Evolutionary conservation across 371 early-diverging fungal species (phyloP).

Genomic region (Batkoa obscura): DNA sequence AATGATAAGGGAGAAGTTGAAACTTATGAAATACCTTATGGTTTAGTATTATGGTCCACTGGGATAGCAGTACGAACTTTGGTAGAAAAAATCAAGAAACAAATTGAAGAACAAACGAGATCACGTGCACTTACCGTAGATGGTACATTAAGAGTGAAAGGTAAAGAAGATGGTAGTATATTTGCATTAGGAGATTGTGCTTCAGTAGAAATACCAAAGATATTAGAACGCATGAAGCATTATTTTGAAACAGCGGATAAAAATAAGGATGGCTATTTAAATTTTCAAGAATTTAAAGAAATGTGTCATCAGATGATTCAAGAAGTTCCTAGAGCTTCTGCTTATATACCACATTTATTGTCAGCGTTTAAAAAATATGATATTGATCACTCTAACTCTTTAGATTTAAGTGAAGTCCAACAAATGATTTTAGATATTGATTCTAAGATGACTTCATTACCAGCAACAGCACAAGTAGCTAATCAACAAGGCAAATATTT

Average conservation of each 20-base stretch:
- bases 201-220: conserved; percentile 45
- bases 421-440: conserved; percentile 34
- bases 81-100: conserved; percentile 20
- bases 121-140: conserved; percentile 52
- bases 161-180: conserved; percentile 33
- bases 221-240: conserved; percentile 27
- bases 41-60: conserved; percentile 70
- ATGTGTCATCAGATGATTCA: conserved; percentile 18
- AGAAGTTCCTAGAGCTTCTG: conserved; percentile 27
- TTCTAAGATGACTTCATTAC: conserved; percentile 44
- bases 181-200: conserved; percentile 84
- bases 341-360: conserved; percentile 25
- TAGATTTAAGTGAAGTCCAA: conserved; percentile 40
- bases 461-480: conserved; percentile 81
- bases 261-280: conserved; percentile 25
- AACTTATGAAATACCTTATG: conserved; percentile 31
- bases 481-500: conserved; percentile 63
- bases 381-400: conserved; percentile 25
- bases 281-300: conserved; percentile 22
- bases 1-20: conserved; percentile 14
- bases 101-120: conserved; percentile 28
- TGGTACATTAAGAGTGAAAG: conserved; percentile 40
- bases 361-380: conserved; percentile 36
- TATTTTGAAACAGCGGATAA: conserved; percentile 27
- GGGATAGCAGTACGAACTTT: conserved; percentile 36